Percentiles rank a stretch among this genome's conserved stretches.
These are phyloP conservation scores for Solanum medicagineum DNA, from an alignment of 257 asterid genomes.

Conservation along the genomic window DNA sequence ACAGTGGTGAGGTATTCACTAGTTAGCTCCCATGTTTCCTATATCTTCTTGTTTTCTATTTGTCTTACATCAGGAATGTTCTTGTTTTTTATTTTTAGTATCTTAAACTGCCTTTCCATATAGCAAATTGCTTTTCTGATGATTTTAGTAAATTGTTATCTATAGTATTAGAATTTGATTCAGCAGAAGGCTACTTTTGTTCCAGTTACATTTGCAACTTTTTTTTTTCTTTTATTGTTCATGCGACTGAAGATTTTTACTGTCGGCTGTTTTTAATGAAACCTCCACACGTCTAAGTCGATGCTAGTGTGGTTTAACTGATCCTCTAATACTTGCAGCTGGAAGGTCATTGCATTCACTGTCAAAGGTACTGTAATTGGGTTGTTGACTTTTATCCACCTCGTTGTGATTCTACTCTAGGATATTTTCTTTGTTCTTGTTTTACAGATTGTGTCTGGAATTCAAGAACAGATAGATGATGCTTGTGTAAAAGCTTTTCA, in stretches of 20 bases:
- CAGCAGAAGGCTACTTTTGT: neutral
- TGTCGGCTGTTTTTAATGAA: neutral
- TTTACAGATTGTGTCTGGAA: conserved; percentile 38
- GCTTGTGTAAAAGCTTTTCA: conserved; percentile 60
- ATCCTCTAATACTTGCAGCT: conserved; percentile 33
- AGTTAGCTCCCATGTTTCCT: neutral
- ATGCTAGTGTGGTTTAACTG: neutral
- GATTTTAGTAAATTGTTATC: neutral
- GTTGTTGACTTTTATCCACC: neutral
- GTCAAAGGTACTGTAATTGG: conserved; percentile 34
- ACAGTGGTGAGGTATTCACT: neutral
- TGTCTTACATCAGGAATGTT: neutral
- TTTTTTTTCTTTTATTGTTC: neutral
- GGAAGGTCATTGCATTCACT: conserved; percentile 61
- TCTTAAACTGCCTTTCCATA: neutral
- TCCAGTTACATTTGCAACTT: neutral
- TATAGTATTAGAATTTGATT: neutral
- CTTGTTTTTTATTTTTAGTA: neutral
- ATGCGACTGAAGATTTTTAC: neutral
- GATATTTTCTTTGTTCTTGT: neutral
- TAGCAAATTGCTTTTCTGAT: neutral
- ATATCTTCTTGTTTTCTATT: neutral
- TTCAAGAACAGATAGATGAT: conserved; percentile 33
- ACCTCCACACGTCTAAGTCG: neutral
- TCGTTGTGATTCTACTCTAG: neutral